Evolutionary conservation across 768 basidiomycete species (phyloP).

Genomic region (Mycena crocata): DNA sequence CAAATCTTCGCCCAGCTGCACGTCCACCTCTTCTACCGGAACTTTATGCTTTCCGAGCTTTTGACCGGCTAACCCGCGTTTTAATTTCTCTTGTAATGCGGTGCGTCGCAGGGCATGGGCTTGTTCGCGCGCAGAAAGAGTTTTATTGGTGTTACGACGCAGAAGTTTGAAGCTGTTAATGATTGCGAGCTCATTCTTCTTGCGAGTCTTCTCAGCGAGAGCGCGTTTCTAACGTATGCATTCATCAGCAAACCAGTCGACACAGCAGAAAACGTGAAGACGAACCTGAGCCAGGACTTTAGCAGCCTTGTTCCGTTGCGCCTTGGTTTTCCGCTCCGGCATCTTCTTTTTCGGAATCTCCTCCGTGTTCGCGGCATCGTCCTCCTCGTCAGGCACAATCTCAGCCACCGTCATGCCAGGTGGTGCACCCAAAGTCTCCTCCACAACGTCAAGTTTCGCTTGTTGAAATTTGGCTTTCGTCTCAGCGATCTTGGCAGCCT

Average conservation of each 20-base stretch:
- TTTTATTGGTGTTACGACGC: slow-evolving; percentile 53
- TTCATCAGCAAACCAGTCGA: neutral
- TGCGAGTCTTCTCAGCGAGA: slow-evolving; percentile 66
- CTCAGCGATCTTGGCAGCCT: slow-evolving; percentile 64
- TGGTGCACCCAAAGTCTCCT: slow-evolving; percentile 52
- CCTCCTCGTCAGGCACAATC: slow-evolving; percentile 44
- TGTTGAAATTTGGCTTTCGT: slow-evolving; percentile 67
- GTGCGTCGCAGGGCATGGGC: slow-evolving; percentile 55
- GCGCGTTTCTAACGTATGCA: slow-evolving; percentile 66
- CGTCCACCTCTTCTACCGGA: slow-evolving; percentile 74
- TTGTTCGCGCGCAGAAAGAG: slow-evolving; percentile 54
- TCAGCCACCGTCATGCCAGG: slow-evolving; percentile 76
- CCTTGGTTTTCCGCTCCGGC: slow-evolving; percentile 56
- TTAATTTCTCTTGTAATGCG: slow-evolving; percentile 61
- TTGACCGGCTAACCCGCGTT: slow-evolving; percentile 76
- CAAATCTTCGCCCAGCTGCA: slow-evolving; percentile 92
- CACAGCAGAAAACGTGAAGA: slow-evolving; percentile 3
- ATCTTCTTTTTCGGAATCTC: slow-evolving; percentile 54
- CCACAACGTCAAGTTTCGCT: slow-evolving; percentile 53
- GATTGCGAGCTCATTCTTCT: slow-evolving; percentile 70
- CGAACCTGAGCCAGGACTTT: slow-evolving; percentile 73
- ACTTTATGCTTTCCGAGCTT: slow-evolving; percentile 86
- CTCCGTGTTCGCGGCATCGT: slow-evolving; percentile 50
- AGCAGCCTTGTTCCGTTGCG: slow-evolving; percentile 75
- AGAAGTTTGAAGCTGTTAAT: slow-evolving; percentile 68